Evolutionary conservation across 2,329 filamentous ascomycete genomes (phyloP).

Genomic region (Apiospora pterosperma): DNA sequence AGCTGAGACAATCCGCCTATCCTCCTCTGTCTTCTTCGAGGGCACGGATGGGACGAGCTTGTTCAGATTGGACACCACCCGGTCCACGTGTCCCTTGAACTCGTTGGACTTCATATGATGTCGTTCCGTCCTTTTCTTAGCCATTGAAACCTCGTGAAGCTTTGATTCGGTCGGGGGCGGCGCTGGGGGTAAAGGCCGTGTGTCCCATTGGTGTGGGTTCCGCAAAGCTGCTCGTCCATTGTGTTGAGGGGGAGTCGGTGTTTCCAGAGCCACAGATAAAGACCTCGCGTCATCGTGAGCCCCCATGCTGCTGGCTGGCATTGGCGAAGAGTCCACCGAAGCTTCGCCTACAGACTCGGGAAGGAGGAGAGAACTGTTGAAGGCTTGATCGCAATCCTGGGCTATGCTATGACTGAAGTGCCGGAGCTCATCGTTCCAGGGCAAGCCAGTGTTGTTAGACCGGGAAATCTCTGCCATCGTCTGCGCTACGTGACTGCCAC

Average conservation of each 20-base stretch:
- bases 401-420: constrained; percentile 83
- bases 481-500: constrained; percentile 13
- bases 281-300: not conserved
- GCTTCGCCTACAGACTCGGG: constrained; percentile 9
- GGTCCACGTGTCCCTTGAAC: constrained; percentile 12
- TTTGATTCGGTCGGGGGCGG: constrained; percentile 34
- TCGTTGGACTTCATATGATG: constrained; percentile 5
- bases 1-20: constrained; percentile 49
- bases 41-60: constrained; percentile 8
- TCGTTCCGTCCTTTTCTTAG: constrained; percentile 15
- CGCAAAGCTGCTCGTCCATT: constrained; percentile 7
- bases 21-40: constrained; percentile 22
- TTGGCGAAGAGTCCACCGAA: not conserved
- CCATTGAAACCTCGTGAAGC: constrained; percentile 18
- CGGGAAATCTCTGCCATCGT: constrained; percentile 22
- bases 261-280: constrained; percentile 8
- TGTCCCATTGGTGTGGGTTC: constrained; percentile 35
- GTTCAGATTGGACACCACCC: constrained; percentile 15
- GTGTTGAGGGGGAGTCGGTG: constrained; percentile 11
- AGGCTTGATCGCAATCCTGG: constrained; percentile 88
- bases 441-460: constrained; percentile 15
- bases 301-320: not conserved
- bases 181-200: constrained; percentile 47
- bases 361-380: constrained; percentile 61
- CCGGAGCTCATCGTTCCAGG: constrained; percentile 70